Evolutionary conservation across 768 basidiomycete species (phyloP).

Genomic region (Daedaleopsis sinensis): DNA sequence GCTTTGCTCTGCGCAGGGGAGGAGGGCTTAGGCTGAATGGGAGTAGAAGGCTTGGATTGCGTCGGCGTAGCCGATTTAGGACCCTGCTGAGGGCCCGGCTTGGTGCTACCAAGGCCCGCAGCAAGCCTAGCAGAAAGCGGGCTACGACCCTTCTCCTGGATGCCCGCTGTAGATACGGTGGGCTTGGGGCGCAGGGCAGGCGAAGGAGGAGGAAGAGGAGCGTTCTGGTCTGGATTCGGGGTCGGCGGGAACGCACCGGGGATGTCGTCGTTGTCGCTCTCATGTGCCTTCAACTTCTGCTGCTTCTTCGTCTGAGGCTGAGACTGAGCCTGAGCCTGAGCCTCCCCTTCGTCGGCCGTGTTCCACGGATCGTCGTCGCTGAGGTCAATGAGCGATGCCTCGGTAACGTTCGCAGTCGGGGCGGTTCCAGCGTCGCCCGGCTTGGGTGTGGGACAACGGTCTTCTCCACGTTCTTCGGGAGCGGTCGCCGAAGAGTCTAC

Average conservation of each 20-base stretch:
- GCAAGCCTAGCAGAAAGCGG: not conserved
- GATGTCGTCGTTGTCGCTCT: constrained; percentile 1
- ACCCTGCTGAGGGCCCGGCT: too few species aligned
- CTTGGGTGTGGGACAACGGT: not conserved
- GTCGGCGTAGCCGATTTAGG: not conserved
- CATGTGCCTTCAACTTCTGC: not conserved
- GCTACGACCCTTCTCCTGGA: not conserved
- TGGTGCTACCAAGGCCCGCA: not conserved
- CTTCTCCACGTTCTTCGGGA: not conserved
- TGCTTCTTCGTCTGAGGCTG: not conserved
- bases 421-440: not conserved
- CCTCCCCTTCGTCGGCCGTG: too few species aligned
- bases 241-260: constrained; percentile 3
- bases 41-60: not conserved
- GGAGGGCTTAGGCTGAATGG: not conserved
- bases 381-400: not conserved
- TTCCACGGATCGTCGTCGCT: not conserved
- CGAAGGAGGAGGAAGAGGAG: not conserved
- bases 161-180: not conserved
- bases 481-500: not conserved
- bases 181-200: not conserved
- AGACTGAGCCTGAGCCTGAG: too few species aligned
- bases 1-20: not conserved
- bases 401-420: not conserved
- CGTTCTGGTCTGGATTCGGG: not conserved